These are phyloP conservation scores for Ophiocordyceps sinensis DNA, from an alignment of 2,329 filamentous ascomycete genomes.

Conservation along the genomic window DNA sequence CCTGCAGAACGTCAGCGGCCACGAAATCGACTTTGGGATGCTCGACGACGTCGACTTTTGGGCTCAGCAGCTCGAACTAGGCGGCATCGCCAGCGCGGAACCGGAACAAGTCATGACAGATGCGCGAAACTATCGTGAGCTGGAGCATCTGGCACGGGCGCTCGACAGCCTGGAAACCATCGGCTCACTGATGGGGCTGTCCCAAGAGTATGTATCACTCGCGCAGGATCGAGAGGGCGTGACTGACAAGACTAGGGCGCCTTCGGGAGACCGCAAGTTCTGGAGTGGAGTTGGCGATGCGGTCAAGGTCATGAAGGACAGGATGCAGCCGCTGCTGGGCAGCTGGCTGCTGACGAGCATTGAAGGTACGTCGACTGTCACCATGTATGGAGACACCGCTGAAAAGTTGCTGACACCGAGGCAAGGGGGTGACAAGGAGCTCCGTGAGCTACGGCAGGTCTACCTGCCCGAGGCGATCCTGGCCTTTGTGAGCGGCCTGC, in stretches of 20 bases:
- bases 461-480: slow-evolving; percentile 82
- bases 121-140: slow-evolving; percentile 50
- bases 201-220: slow-evolving; percentile 30
- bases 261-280: slow-evolving; percentile 29
- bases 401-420: background rate
- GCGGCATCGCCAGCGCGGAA: slow-evolving; percentile 19
- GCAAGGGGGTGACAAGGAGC: slow-evolving; percentile 38
- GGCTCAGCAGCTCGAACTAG: slow-evolving; percentile 21
- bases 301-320: slow-evolving; percentile 38
- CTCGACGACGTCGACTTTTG: slow-evolving; percentile 26
- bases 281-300: slow-evolving; percentile 38
- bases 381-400: background rate
- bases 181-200: slow-evolving; percentile 37
- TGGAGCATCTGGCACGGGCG: slow-evolving; percentile 51
- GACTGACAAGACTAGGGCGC: slow-evolving; percentile 10
- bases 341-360: slow-evolving; percentile 46
- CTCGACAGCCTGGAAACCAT: slow-evolving; percentile 57
- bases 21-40: slow-evolving; percentile 22
- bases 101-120: slow-evolving; percentile 32
- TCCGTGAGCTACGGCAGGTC: slow-evolving; percentile 51
- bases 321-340: slow-evolving; percentile 46
- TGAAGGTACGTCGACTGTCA: slow-evolving; percentile 32
- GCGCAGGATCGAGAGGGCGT: slow-evolving; percentile 11
- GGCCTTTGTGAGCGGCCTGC: slow-evolving; percentile 67
- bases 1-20: slow-evolving; percentile 24